phyloP scores from a whole-genome alignment of 352 stramenopile genomes.

The Phytophthora pseudosyringae region DNA sequence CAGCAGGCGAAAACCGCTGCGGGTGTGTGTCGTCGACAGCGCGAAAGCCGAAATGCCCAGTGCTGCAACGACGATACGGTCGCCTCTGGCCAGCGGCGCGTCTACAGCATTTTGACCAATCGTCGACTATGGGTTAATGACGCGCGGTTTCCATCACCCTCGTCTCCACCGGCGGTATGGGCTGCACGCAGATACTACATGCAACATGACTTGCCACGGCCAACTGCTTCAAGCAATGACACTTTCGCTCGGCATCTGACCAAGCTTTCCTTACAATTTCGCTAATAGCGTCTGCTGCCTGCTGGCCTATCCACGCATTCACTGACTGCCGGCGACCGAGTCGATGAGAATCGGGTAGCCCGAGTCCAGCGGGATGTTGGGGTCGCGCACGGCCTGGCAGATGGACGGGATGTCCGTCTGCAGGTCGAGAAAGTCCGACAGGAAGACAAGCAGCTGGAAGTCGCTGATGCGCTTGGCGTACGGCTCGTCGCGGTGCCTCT shows the following conservation, averaged over 20 bases:
- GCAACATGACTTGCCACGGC: background rate
- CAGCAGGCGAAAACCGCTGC: background rate
- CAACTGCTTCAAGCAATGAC: slow-evolving; percentile 4
- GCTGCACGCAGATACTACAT: background rate
- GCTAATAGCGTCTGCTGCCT: slow-evolving; percentile 12
- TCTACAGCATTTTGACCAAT: slow-evolving; percentile 17
- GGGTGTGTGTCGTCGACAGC: background rate
- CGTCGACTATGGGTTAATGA: slow-evolving; percentile 2
- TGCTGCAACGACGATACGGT: slow-evolving; percentile 7
- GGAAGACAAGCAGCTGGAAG: slow-evolving; percentile 97
- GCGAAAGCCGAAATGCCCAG: background rate
- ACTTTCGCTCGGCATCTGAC: slow-evolving; percentile 1
- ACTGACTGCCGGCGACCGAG: slow-evolving; percentile 89
- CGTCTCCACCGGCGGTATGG: slow-evolving; percentile 1
- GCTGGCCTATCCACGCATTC: slow-evolving; percentile 25
- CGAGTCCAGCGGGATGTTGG: slow-evolving; percentile 92
- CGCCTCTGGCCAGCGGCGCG: background rate
- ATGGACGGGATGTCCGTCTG: slow-evolving; percentile 93
- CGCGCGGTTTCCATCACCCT: background rate
- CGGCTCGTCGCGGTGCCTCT: slow-evolving; percentile 58
- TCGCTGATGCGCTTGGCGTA: slow-evolving; percentile 94
- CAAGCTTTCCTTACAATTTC: slow-evolving; percentile 26
- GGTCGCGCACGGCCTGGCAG: slow-evolving; percentile 91
- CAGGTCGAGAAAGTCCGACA: slow-evolving; percentile 93
- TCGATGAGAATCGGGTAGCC: slow-evolving; percentile 96